Evolutionary conservation across 345 rosid species (phyloP).

Genomic region (Theobroma cacao): DNA sequence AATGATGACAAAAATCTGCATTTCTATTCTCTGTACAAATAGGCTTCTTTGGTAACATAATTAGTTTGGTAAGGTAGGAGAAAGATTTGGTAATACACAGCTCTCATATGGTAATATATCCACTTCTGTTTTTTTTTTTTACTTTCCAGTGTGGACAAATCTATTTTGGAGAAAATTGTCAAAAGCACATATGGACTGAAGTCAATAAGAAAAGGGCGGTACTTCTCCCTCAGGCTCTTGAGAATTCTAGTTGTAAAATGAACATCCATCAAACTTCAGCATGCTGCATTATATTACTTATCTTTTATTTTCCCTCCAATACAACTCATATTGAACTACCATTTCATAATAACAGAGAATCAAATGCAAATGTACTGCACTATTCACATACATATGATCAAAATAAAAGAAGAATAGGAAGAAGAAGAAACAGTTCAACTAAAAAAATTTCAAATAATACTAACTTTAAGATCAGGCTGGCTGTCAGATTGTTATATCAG

Average conservation of each 20-base stretch:
- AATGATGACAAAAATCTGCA: neutral
- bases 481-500: neutral
- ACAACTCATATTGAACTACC: neutral
- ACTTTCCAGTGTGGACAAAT: neutral
- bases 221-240: neutral
- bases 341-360: neutral
- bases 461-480: neutral
- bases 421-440: neutral
- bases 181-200: too few species aligned
- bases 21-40: neutral
- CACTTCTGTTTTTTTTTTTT: neutral
- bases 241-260: neutral
- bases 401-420: neutral
- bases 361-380: neutral
- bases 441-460: neutral
- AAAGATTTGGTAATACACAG: neutral
- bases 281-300: neutral
- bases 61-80: neutral
- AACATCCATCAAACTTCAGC: neutral
- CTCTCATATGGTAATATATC: neutral
- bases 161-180: too few species aligned
- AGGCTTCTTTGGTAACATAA: neutral
- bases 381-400: neutral
- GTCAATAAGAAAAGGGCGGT: neutral
- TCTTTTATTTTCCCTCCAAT: neutral